A percentile compares a stretch with the other conserved stretches of the same genome.
phyloP scores from a whole-genome alignment of 139 green algal species.

The Volvox reticuliferus region DNA sequence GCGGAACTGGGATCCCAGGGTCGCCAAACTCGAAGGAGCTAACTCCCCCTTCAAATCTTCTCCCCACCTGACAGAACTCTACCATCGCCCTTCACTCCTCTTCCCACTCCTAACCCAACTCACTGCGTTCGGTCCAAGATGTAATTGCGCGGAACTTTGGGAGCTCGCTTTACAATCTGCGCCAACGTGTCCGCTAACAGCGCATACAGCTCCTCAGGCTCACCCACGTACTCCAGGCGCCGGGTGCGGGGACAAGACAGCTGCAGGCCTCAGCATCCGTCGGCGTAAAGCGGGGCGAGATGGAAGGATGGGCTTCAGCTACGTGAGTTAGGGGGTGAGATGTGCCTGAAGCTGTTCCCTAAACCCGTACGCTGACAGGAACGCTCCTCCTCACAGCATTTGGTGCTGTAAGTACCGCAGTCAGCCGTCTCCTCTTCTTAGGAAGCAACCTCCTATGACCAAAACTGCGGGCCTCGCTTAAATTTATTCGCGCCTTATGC shows the following conservation, averaged over 20 bases:
- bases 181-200: neutral
- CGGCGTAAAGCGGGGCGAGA: neutral
- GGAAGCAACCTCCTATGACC: too few relatives aligned
- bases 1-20: too few relatives aligned
- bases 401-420: neutral
- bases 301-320: neutral
- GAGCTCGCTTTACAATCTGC: constrained; percentile 51
- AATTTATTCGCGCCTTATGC: too few relatives aligned
- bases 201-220: constrained; percentile 37
- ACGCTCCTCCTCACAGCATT: too few relatives aligned
- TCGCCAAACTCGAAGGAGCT: too few relatives aligned
- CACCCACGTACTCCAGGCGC: constrained; percentile 12
- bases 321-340: too few relatives aligned
- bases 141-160: constrained; percentile 61
- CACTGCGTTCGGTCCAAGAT: constrained; percentile 71
- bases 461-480: too few relatives aligned
- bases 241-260: constrained; percentile 28
- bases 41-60: too few relatives aligned
- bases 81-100: neutral
- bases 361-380: too few relatives aligned
- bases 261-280: neutral
- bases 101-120: neutral
- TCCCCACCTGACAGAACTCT: too few relatives aligned
- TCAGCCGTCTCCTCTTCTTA: neutral
- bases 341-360: too few relatives aligned